A percentile compares a stretch with the other conserved stretches of the same genome.
Conservation (phyloP, 352 stramenopile genomes). For the Phytophthora tentaculata region DNA sequence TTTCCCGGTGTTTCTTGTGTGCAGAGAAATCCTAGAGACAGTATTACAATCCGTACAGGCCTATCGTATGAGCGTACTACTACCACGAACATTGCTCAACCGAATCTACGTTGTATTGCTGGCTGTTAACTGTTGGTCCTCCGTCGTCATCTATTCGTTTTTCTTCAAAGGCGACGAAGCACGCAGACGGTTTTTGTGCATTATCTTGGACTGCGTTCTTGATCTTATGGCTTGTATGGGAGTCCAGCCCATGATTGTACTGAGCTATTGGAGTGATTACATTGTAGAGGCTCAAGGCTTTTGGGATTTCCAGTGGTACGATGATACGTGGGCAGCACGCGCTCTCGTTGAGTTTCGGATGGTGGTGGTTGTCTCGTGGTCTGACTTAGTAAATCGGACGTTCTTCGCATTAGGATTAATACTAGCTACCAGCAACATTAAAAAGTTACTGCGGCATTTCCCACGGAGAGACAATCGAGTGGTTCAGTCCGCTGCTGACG, state of each 20-base stretch:
- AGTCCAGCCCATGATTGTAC: neutral
- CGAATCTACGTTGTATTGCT: conserved; percentile 9
- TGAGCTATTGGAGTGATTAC: conserved; percentile 5
- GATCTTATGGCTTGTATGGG: conserved; percentile 5
- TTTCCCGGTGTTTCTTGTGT: neutral
- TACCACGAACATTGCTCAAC: conserved; percentile 2
- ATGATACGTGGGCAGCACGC: neutral
- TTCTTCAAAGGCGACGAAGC: conserved; percentile 6
- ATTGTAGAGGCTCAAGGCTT: neutral
- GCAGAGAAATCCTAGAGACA: neutral
- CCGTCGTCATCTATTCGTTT: neutral
- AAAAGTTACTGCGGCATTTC: neutral
- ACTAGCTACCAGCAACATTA: conserved; percentile 4
- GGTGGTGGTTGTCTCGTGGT: conserved; percentile 3
- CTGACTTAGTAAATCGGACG: neutral
- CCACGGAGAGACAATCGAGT: neutral
- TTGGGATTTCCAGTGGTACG: neutral
- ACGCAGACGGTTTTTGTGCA: neutral
- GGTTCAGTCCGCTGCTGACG: neutral
- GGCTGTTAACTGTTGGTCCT: conserved; percentile 5
- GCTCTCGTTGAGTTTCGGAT: conserved; percentile 2
- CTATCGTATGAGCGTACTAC: conserved; percentile 2
- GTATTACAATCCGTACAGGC: conserved; percentile 1
- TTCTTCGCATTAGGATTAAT: conserved; percentile 1
- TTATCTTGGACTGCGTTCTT: neutral